These are phyloP conservation scores for Monosporozyma aquatica DNA, from an alignment of 805 yeast species.

Conservation along the genomic window DNA sequence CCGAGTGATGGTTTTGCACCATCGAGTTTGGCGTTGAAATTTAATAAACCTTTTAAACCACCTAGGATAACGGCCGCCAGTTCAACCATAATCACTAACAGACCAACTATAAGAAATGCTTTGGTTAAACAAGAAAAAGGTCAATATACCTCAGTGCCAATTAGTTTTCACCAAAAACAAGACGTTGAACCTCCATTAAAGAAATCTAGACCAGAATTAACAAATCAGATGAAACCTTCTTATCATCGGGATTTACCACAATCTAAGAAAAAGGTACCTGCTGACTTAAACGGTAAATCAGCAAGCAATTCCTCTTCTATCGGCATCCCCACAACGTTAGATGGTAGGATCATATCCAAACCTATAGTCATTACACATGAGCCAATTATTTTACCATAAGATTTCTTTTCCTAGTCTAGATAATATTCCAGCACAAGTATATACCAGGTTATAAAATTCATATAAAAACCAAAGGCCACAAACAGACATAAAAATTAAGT, in stretches of 20 bases:
- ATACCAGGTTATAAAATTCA: neutral
- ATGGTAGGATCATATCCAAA: neutral
- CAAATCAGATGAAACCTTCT: neutral
- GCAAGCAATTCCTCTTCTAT: no score
- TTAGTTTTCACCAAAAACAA: no score
- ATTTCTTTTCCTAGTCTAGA: neutral
- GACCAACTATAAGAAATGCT: slow-evolving; percentile 10
- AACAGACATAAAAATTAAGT: neutral
- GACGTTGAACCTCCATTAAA: no score
- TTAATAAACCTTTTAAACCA: slow-evolving; percentile 25
- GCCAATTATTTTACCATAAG: neutral
- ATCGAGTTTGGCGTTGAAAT: slow-evolving; percentile 17
- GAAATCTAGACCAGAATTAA: neutral
- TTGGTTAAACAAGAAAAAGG: neutral
- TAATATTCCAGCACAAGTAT: neutral
- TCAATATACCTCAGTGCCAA: no score
- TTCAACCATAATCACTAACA: slow-evolving; percentile 4
- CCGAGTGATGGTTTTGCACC: neutral
- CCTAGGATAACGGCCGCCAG: slow-evolving; percentile 15
- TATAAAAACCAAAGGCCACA: neutral
- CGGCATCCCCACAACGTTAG: no score
- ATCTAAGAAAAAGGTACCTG: no score
- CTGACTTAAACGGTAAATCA: no score
- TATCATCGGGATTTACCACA: no score
- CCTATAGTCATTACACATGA: neutral